Evolutionary conservation across 2,329 filamentous ascomycete genomes (phyloP).

Genomic region (Tympanopsis confertula): DNA sequence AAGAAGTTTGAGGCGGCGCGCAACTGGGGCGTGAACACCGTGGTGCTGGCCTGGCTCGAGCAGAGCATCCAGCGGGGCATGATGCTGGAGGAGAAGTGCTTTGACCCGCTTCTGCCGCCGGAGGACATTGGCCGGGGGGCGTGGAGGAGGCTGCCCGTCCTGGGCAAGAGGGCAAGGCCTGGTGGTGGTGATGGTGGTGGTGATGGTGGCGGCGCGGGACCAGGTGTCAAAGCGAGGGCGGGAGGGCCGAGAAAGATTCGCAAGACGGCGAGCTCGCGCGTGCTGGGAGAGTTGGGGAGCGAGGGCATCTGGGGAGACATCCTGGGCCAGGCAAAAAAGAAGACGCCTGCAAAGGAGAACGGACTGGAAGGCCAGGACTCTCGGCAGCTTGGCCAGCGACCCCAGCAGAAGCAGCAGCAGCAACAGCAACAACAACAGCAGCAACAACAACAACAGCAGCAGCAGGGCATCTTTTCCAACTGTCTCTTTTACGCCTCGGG

Average conservation of each 20-base stretch:
- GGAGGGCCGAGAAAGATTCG: constrained; percentile 57
- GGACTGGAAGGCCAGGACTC: too few species aligned
- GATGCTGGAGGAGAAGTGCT: constrained; percentile 78
- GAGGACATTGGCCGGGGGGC: constrained; percentile 69
- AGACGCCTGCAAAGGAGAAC: background rate
- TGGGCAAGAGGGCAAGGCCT: constrained; percentile 43
- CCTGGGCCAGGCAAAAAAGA: constrained; percentile 30
- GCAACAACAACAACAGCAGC: constrained; percentile 16
- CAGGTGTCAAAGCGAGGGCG: background rate
- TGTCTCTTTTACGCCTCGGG: background rate
- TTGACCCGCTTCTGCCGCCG: constrained; percentile 60
- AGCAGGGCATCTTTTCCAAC: background rate
- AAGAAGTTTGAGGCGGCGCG: constrained; percentile 86
- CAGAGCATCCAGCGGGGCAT: constrained; percentile 78
- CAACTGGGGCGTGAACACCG: constrained; percentile 68
- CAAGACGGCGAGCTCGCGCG: constrained; percentile 73
- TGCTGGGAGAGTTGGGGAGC: constrained; percentile 55
- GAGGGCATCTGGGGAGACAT: constrained; percentile 88
- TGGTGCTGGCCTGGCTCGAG: constrained; percentile 73
- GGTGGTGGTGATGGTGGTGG: constrained; percentile 32
- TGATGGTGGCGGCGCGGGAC: constrained; percentile 29
- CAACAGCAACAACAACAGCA: constrained; percentile 9
- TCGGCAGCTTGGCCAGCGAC: constrained; percentile 14
- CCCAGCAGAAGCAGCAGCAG: constrained; percentile 13
- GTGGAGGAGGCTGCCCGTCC: constrained; percentile 46